Conservation (phyloP, 73 alveolate species). For the Breviolum minutum region DNA sequence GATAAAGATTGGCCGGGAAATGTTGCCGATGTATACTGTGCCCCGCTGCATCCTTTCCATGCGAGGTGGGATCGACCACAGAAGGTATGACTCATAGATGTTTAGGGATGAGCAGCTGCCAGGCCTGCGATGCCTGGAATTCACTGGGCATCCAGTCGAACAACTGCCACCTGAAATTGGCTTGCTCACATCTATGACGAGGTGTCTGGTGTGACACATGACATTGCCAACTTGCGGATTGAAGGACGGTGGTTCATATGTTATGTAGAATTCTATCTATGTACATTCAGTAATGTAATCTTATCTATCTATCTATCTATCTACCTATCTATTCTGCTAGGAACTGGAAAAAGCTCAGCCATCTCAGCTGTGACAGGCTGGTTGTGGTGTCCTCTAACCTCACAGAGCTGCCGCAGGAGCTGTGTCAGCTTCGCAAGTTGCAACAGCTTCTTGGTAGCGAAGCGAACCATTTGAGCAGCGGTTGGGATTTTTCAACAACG, state of each 20-base stretch:
- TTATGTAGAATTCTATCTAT: background rate
- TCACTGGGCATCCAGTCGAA: slow-evolving; percentile 82
- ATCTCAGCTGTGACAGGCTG: slow-evolving; percentile 9
- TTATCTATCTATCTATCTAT: background rate
- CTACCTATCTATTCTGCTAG: background rate
- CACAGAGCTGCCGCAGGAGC: slow-evolving; percentile 72
- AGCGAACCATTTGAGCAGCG: background rate
- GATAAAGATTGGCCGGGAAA: slow-evolving; percentile 47
- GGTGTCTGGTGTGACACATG: background rate
- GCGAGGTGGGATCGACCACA: background rate
- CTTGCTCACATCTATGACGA: background rate
- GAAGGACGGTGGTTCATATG: background rate
- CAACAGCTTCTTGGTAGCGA: background rate
- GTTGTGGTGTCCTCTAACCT: slow-evolving; percentile 37
- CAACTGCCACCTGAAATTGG: slow-evolving; percentile 35
- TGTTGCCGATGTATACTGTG: background rate
- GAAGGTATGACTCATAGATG: background rate
- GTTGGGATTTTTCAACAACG: background rate
- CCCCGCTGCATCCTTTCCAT: slow-evolving; percentile 46
- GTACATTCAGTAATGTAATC: background rate
- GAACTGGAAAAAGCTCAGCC: too few relatives aligned
- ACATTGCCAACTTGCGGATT: background rate
- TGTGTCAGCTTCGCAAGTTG: slow-evolving; percentile 38
- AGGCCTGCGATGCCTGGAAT: slow-evolving; percentile 82
- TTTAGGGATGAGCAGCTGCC: background rate